These are phyloP conservation scores for Alternaria alternata DNA, from an alignment of 2,329 filamentous ascomycete genomes.

Conservation along the genomic window DNA sequence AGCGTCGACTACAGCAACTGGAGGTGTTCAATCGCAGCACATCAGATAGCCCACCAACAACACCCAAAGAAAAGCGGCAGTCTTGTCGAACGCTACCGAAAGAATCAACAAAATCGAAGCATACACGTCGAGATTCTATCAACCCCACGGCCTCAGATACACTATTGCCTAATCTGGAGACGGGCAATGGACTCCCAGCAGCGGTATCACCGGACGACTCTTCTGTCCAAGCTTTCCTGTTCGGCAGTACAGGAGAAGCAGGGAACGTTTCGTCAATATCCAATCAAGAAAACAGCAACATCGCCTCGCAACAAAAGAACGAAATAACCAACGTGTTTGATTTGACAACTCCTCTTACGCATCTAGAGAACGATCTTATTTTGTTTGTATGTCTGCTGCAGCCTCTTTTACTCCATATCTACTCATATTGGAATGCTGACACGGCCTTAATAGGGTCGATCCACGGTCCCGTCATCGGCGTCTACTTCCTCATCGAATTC, in stretches of 20 bases:
- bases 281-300: not conserved
- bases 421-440: not conserved
- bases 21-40: not conserved
- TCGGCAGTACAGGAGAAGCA: not conserved
- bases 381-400: not conserved
- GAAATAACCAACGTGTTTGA: not conserved
- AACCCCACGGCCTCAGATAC: not conserved
- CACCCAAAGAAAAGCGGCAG: not conserved
- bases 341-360: not conserved
- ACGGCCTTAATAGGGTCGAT: not conserved
- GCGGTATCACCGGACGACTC: not conserved
- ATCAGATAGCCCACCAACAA: not conserved
- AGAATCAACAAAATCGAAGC: not conserved
- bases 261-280: not conserved
- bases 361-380: not conserved
- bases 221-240: not conserved
- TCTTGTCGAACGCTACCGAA: not conserved
- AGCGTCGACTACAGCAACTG: slow-evolving; percentile 7
- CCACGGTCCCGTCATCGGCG: not conserved
- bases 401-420: not conserved
- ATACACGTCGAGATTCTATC: not conserved
- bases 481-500: not conserved
- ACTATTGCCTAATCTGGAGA: not conserved
- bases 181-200: not conserved
- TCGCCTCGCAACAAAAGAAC: not conserved